phyloP scores from a whole-genome alignment of 306 rosid genomes.

The Trifolium fragiferum region DNA sequence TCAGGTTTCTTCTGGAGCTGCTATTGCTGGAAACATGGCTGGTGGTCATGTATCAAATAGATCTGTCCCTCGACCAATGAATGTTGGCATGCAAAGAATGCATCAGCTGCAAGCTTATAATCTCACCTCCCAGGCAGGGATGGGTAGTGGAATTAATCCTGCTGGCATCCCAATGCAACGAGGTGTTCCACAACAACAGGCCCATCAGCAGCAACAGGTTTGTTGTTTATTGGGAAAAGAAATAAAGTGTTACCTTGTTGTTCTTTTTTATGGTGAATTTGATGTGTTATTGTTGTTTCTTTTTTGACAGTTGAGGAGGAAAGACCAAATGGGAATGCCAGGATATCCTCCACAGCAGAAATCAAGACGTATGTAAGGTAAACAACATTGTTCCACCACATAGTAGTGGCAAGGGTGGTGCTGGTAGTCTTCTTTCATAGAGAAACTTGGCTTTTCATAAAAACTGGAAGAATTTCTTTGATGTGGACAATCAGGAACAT shows the following conservation, averaged over 20 bases:
- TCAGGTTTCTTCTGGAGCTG: constrained; percentile 81
- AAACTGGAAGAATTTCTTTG: constrained; percentile 15
- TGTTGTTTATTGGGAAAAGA: constrained; percentile 25
- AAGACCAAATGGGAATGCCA: constrained; percentile 73
- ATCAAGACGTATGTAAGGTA: constrained; percentile 75
- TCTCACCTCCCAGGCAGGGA: constrained; percentile 82
- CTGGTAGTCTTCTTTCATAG: constrained; percentile 1
- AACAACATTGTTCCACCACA: constrained; percentile 5
- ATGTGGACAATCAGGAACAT: constrained; percentile 4
- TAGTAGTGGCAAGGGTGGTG: constrained; percentile 6
- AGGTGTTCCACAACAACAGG: constrained; percentile 83
- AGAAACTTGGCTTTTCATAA: constrained; percentile 33
- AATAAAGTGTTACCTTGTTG: background rate
- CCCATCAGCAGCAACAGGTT: constrained; percentile 93
- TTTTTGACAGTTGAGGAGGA: constrained; percentile 71
- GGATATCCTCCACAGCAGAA: constrained; percentile 85
- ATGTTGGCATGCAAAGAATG: constrained; percentile 79
- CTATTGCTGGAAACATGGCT: constrained; percentile 66
- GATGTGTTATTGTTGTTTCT: constrained; percentile 37
- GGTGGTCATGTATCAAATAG: constrained; percentile 71
- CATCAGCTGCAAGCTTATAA: constrained; percentile 82
- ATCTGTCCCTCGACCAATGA: constrained; percentile 70
- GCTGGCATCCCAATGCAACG: constrained; percentile 88
- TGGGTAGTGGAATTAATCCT: constrained; percentile 86
- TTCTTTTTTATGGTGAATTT: constrained; percentile 14